These are phyloP conservation scores for Aspergillus sp. DNA, from an alignment of 2,329 filamentous ascomycete genomes.

Conservation along the genomic window DNA sequence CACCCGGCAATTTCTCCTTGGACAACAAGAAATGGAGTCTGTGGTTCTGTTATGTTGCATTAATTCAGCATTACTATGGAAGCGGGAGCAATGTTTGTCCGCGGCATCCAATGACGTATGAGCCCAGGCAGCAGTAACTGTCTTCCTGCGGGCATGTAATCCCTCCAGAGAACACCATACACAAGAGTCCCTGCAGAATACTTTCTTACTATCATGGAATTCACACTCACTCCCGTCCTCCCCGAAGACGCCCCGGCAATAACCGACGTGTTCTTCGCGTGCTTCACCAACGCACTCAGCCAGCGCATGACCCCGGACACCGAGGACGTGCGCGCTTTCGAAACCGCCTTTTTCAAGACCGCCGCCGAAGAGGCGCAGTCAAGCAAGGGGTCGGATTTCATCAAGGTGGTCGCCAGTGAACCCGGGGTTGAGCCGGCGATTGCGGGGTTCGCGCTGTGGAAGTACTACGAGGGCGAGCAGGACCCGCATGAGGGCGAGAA, in stretches of 20 bases:
- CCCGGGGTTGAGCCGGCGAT: not conserved
- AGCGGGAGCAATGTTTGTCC: too few species aligned
- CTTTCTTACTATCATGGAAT: not conserved
- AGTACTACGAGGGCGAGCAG: not conserved
- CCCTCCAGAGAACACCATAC: too few species aligned
- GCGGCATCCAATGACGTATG: too few species aligned
- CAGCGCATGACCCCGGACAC: conserved; percentile 9
- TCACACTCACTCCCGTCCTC: not conserved
- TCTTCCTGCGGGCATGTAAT: too few species aligned
- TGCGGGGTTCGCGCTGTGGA: conserved; percentile 13
- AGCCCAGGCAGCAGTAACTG: too few species aligned
- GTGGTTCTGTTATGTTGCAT: too few species aligned
- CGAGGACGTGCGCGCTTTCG: conserved; percentile 7
- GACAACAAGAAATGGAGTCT: too few species aligned
- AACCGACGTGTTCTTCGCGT: not conserved
- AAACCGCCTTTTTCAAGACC: not conserved
- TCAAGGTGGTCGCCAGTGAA: conserved; percentile 4
- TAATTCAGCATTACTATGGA: too few species aligned
- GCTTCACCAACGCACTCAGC: conserved; percentile 6
- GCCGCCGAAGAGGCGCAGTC: not conserved
- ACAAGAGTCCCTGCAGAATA: too few species aligned
- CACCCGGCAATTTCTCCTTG: too few species aligned
- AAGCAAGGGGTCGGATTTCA: not conserved
- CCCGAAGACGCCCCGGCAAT: not conserved
- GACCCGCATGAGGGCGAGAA: not conserved